Conservation (phyloP, 257 asterid genomes). For the Fraxinus quadrangulata region DNA sequence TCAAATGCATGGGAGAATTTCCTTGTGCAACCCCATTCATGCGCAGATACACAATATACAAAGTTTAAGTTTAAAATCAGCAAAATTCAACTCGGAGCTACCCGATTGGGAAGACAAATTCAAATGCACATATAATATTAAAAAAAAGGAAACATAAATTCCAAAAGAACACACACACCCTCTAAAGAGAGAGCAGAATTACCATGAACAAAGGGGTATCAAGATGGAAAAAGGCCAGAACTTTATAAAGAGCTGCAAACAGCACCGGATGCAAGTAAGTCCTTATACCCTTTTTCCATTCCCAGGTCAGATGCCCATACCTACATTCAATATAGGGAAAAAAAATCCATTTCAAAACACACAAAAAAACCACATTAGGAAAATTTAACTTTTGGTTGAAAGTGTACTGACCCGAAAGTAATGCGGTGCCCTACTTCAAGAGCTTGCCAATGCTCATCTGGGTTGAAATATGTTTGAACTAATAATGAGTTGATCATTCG, state of each 20-base stretch:
- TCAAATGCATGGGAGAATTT: neutral
- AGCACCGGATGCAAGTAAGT: constrained; percentile 86
- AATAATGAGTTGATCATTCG: constrained; percentile 61
- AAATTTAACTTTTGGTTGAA: neutral
- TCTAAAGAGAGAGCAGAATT: constrained; percentile 21
- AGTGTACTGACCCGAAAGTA: constrained; percentile 59
- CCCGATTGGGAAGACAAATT: neutral
- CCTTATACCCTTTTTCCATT: constrained; percentile 85
- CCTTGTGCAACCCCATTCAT: neutral
- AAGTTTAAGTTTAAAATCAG: constrained; percentile 9
- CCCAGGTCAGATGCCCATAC: constrained; percentile 87
- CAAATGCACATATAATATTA: neutral
- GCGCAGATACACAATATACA: neutral
- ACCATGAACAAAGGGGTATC: constrained; percentile 95
- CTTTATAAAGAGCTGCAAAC: constrained; percentile 82
- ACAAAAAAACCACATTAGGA: neutral
- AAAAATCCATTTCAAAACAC: neutral
- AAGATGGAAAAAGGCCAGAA: constrained; percentile 59
- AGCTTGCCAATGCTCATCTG: constrained; percentile 99
- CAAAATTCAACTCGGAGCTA: neutral
- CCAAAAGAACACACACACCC: too few relatives aligned
- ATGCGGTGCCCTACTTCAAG: constrained; percentile 77
- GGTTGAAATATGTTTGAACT: constrained; percentile 90
- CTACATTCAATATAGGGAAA: constrained; percentile 34
- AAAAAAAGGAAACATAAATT: neutral